A percentile compares a stretch with the other conserved stretches of the same genome.
Conservation (phyloP, 495 filamentous ascomycete species). For the Hamigera avellanea region DNA sequence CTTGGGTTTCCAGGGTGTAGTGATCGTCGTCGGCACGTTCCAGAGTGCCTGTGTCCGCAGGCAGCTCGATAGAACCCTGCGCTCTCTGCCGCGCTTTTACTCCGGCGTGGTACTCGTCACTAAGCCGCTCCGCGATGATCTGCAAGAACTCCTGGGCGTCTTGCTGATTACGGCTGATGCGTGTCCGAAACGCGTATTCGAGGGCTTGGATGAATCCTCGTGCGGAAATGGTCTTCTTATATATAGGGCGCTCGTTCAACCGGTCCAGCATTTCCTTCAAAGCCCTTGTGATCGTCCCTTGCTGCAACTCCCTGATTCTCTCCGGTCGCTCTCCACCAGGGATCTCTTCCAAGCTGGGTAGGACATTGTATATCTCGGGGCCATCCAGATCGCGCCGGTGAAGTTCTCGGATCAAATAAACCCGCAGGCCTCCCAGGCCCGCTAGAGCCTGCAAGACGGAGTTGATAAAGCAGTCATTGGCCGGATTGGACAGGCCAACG, state of each 20-base stretch:
- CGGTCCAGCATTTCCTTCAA: constrained; percentile 85
- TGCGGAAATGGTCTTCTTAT: constrained; percentile 87
- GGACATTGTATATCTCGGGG: constrained; percentile 51
- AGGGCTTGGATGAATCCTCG: constrained; percentile 64
- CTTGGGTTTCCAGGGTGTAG: not conserved
- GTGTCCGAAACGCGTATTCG: constrained; percentile 76
- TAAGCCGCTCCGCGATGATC: constrained; percentile 80
- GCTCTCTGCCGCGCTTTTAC: constrained; percentile 48
- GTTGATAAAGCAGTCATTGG: constrained; percentile 99
- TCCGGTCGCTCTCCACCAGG: constrained; percentile 37
- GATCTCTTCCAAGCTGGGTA: constrained; percentile 35
- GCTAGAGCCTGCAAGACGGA: constrained; percentile 89
- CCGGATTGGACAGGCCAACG: constrained; percentile 81
- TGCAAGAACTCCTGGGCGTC: constrained; percentile 99
- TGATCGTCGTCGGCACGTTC: constrained; percentile 7
- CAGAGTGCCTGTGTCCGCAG: constrained; percentile 8
- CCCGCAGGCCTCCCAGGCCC: constrained; percentile 81
- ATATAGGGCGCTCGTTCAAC: constrained; percentile 90
- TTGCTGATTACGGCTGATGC: constrained; percentile 88
- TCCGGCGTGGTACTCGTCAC: constrained; percentile 87
- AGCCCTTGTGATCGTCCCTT: constrained; percentile 71
- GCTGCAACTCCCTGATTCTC: constrained; percentile 63
- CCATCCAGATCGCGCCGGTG: constrained; percentile 73
- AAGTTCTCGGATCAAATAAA: constrained; percentile 81
- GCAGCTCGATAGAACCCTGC: constrained; percentile 8